Evolutionary conservation across 2,329 filamentous ascomycete genomes (phyloP).

Genomic region (Lasiodiplodia theobromae): DNA sequence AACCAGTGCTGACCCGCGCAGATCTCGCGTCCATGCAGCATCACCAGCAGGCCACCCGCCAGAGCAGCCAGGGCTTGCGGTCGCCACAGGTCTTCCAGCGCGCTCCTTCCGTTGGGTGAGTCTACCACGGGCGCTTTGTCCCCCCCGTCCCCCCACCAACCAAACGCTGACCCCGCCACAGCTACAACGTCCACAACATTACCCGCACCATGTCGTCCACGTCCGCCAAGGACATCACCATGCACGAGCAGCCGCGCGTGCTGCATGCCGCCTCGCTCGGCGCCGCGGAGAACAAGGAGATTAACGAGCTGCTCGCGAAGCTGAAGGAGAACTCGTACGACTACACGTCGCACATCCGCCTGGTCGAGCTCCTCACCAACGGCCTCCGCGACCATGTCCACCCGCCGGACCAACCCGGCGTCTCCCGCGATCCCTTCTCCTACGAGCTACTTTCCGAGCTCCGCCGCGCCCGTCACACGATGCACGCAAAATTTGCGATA

Average conservation of each 20-base stretch:
- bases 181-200: conserved; percentile 39
- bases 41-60: conserved; percentile 50
- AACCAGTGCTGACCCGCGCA: conserved; percentile 33
- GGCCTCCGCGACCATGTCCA: conserved; percentile 53
- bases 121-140: conserved; percentile 24
- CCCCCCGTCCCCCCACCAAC: conserved; percentile 6
- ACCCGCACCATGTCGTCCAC: conserved; percentile 51
- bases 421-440: conserved; percentile 43
- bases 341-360: conserved; percentile 56
- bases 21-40: conserved; percentile 57
- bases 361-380: conserved; percentile 57
- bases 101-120: conserved; percentile 47
- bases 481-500: conserved; percentile 71
- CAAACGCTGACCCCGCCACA: conserved; percentile 24
- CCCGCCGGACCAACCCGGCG: conserved; percentile 36
- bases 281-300: conserved; percentile 51
- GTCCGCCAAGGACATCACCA: conserved; percentile 54
- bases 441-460: conserved; percentile 56
- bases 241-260: conserved; percentile 55
- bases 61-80: conserved; percentile 41
- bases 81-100: conserved; percentile 37
- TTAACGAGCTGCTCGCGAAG: conserved; percentile 53
- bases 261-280: conserved; percentile 53
- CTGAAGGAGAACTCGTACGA: conserved; percentile 57
- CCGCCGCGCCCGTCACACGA: conserved; percentile 61